Conservation (phyloP, 768 basidiomycete species). For the Tricholoma hemisulphureum region DNA sequence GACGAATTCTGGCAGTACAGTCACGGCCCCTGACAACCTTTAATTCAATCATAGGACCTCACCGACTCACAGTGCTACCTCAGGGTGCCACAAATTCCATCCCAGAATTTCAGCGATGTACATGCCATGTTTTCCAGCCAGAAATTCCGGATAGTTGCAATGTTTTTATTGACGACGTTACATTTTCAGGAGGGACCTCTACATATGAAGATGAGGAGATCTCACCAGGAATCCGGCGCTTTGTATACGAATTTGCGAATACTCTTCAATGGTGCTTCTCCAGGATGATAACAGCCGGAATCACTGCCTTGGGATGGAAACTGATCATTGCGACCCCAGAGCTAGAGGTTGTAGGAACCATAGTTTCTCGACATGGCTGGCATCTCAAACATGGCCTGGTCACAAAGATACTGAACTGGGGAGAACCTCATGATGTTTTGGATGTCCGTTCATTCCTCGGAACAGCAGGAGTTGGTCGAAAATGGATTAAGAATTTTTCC, state of each 20-base stretch:
- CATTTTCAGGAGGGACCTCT: conserved; percentile 15
- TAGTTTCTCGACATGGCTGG: conserved; percentile 29
- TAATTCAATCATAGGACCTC: conserved; percentile 23
- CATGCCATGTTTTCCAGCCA: conserved; percentile 8
- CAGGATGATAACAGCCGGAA: conserved; percentile 22
- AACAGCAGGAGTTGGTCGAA: conserved; percentile 15
- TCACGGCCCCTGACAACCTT: conserved; percentile 28
- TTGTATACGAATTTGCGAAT: conserved; percentile 25
- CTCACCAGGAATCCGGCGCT: conserved; percentile 25
- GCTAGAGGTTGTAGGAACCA: conserved; percentile 28
- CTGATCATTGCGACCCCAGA: conserved; percentile 17
- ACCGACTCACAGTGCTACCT: conserved; percentile 23
- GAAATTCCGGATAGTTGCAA: conserved; percentile 13
- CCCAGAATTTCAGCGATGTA: conserved; percentile 32
- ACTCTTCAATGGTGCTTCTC: conserved; percentile 21
- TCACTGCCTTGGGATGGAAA: conserved; percentile 34
- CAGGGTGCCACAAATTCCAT: conserved; percentile 36
- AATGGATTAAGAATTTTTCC: conserved; percentile 26
- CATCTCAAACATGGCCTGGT: conserved; percentile 23
- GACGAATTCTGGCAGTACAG: neutral
- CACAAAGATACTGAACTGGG: conserved; percentile 29
- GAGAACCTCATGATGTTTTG: neutral
- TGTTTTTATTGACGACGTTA: conserved; percentile 20
- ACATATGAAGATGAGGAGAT: conserved; percentile 14
- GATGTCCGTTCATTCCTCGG: conserved; percentile 28